A percentile compares a stretch with the other conserved stretches of the same genome.
These are phyloP conservation scores for Waltergamsia citrina DNA, from an alignment of 2,329 filamentous ascomycete genomes.

Conservation along the genomic window DNA sequence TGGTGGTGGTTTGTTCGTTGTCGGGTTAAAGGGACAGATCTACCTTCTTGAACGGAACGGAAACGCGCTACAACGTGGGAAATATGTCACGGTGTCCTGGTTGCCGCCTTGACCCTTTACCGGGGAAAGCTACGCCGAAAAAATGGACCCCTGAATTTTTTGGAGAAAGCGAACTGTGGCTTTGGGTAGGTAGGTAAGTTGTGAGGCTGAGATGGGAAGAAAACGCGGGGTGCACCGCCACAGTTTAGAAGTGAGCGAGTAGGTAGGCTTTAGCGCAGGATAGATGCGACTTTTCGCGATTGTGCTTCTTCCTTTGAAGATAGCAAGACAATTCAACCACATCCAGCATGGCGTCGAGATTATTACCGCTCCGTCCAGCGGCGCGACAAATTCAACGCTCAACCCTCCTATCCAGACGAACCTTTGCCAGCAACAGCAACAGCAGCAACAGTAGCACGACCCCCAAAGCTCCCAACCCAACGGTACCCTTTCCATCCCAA, in stretches of 20 bases:
- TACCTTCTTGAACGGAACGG: too few species aligned
- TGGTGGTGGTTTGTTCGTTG: too few species aligned
- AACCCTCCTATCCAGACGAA: neutral
- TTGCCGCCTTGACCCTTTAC: too few species aligned
- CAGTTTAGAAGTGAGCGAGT: too few species aligned
- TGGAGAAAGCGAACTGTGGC: neutral
- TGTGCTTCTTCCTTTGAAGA: neutral
- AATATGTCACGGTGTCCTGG: too few species aligned
- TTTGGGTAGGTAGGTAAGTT: neutral
- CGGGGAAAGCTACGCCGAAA: too few species aligned
- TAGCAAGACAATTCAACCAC: neutral
- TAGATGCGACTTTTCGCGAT: too few species aligned
- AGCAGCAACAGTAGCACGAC: neutral
- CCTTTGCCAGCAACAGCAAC: too few species aligned
- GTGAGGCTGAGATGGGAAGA: conserved; percentile 1
- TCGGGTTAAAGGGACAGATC: too few species aligned
- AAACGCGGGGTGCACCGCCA: conserved; percentile 6
- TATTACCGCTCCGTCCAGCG: neutral
- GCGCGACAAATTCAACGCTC: neutral
- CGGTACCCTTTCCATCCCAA: neutral
- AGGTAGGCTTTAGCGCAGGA: too few species aligned
- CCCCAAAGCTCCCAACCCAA: neutral
- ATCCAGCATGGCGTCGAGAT: conserved; percentile 1
- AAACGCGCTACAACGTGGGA: too few species aligned
- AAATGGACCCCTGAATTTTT: too few species aligned